Evolutionary conservation across 2,329 filamentous ascomycete genomes (phyloP).

Genomic region (Cytospora schulzeri): DNA sequence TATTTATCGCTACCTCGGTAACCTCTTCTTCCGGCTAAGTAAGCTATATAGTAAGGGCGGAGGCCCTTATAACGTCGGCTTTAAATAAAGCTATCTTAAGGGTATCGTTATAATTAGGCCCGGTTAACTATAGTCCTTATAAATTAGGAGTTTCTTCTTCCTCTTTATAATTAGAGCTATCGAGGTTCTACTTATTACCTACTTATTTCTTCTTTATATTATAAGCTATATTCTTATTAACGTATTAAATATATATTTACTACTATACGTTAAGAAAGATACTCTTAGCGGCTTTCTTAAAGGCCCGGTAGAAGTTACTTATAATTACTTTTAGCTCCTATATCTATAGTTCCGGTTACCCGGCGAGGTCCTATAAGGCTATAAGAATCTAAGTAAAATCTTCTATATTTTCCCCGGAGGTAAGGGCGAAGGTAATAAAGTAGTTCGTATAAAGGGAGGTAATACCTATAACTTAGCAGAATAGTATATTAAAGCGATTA

Average conservation of each 20-base stretch:
- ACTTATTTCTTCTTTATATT: slow-evolving; percentile 4
- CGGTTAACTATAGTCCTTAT: not conserved
- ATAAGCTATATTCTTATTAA: slow-evolving; percentile 6
- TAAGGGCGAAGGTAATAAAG: not conserved
- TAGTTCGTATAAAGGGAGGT: not conserved
- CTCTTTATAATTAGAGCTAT: not conserved
- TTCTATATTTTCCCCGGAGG: not conserved
- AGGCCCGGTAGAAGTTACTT: not conserved
- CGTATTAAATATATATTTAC: slow-evolving; percentile 1
- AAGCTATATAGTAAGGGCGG: too few relatives aligned
- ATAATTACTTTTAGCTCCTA: not conserved
- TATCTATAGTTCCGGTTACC: not conserved
- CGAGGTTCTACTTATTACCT: not conserved
- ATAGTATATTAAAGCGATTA: slow-evolving; percentile 2
- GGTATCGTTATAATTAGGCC: not conserved
- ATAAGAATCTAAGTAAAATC: not conserved
- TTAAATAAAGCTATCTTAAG: too few relatives aligned
- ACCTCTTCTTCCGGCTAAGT: too few relatives aligned
- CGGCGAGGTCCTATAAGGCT: not conserved
- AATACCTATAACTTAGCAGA: not conserved
- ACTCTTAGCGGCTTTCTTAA: not conserved
- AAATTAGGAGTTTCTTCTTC: too few relatives aligned
- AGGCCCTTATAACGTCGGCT: too few relatives aligned
- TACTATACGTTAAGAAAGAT: not conserved
- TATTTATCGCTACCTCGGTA: too few relatives aligned